phyloP scores from a whole-genome alignment of 495 filamentous ascomycete species.

The Viridothelium virens region DNA sequence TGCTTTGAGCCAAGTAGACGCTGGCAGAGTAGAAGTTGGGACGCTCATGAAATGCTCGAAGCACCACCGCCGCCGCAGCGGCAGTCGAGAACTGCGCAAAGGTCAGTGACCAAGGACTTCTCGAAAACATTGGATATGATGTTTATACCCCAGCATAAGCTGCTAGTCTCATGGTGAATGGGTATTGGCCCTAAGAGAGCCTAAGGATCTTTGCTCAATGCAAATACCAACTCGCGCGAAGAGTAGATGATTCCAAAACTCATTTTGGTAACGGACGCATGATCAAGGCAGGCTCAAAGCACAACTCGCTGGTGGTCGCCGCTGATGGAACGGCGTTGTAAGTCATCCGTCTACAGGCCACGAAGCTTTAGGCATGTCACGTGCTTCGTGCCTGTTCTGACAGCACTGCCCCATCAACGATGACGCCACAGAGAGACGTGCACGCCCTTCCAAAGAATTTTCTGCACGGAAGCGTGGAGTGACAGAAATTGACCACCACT shows the following conservation, averaged over 20 bases:
- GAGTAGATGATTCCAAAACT: background rate
- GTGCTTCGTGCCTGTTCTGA: background rate
- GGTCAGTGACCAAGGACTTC: background rate
- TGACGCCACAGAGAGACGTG: background rate
- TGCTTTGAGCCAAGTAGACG: slow-evolving; percentile 93
- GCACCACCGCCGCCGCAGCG: slow-evolving; percentile 71
- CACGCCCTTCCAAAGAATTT: too few relatives aligned
- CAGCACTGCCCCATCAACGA: too few relatives aligned
- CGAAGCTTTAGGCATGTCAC: background rate
- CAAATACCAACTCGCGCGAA: background rate
- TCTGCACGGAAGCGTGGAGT: too few relatives aligned
- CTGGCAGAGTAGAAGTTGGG: slow-evolving; percentile 96
- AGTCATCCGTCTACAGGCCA: background rate
- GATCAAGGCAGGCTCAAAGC: background rate
- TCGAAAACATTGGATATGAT: background rate
- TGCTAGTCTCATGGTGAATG: slow-evolving; percentile 15
- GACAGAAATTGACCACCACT: too few relatives aligned
- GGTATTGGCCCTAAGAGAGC: background rate
- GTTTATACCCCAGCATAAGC: slow-evolving; percentile 14
- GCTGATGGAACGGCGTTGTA: background rate
- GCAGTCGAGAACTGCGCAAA: slow-evolving; percentile 56
- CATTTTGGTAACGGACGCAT: background rate
- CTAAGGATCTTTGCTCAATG: background rate
- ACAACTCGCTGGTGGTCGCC: background rate
- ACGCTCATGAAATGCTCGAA: slow-evolving; percentile 87